Evolutionary conservation across 306 rosid species (phyloP).

Genomic region (Hippophae rhamnoides): DNA sequence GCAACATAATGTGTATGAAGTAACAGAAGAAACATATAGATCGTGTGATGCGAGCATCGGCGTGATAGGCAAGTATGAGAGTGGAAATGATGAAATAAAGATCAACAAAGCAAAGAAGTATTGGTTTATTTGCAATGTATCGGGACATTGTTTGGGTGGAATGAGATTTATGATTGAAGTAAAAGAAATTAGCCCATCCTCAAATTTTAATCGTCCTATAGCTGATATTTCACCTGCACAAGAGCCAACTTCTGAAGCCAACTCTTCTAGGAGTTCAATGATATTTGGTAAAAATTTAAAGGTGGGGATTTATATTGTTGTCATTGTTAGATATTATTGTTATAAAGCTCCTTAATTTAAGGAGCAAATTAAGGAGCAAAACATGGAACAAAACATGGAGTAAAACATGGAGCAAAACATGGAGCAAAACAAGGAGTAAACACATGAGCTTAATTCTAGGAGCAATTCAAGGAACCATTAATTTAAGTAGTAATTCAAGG

Average conservation of each 20-base stretch:
- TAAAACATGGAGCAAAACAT: no score
- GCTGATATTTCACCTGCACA: constrained; percentile 7
- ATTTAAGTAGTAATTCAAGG: no score
- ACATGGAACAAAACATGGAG: no score
- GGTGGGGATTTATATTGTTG: constrained; percentile 4
- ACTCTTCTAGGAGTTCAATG: constrained; percentile 8
- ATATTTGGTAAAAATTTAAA: constrained; percentile 1
- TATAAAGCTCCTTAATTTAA: no score
- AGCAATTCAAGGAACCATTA: no score
- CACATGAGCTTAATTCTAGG: no score
- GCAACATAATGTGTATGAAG: constrained; percentile 26
- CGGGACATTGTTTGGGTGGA: constrained; percentile 33
- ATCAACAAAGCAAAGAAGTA: constrained; percentile 24
- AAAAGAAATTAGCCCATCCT: neutral
- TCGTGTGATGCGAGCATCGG: constrained; percentile 29
- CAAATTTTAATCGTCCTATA: neutral
- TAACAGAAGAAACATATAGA: constrained; percentile 18
- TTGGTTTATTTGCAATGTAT: constrained; percentile 32
- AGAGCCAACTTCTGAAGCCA: constrained; percentile 4
- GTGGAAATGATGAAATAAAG: constrained; percentile 24
- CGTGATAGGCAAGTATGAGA: constrained; percentile 21
- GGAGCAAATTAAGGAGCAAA: no score
- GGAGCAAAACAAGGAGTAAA: no score
- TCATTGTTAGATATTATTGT: no score
- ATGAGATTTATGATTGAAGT: constrained; percentile 28